Base-by-base conservation (phyloP, 768 basidiomycete genomes). In the Tulasnella sp. region DNA sequence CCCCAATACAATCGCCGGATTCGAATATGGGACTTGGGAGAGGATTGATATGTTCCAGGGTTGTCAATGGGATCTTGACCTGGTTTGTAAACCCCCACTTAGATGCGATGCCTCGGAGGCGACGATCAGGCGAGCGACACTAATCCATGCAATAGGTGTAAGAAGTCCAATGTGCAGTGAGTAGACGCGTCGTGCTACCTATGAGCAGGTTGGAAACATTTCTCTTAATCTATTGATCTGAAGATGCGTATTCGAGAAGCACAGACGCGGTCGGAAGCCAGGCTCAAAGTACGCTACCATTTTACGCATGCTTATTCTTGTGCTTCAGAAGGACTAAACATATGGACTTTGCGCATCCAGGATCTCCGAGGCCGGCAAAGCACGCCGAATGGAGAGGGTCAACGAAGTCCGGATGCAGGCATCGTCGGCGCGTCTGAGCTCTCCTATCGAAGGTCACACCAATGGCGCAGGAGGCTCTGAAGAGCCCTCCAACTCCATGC, bases 71-170 rank as follows among this genome's bases (percentile, higher is more conserved):
- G 19, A 41, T 43, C 19, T 17, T 54, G 17, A 61, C 59, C 55
- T 64, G 48, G 51, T 56, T 64, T 61, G 56, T 49, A 54, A 50
- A 58, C 45, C 59, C 58, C 47, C 58, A 51, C 53, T 45, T 65
- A 91, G 88, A 92, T 92, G 88, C 89, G 90, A 71, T 92, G 88
- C 67, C 88, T 91, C 61, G 88, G 87, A 47, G 85, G 89, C 51
- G 88, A 92, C 69, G 88, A 91, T 67, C 58, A 51, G 29, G 45
- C 44, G 29, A 51, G 45, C 30, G 87, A 88, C 61, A 77, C 81
- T 63, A 83, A 82, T 66, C 81, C 79, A 29, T 92, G 88, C 69
- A 87, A 91, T 69, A 84, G 88, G 52, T 92, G 88, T 73, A 84
- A 81, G 68, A 84, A 88, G 61, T 82, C 86, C 32, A 84, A 84